phyloP scores from a whole-genome alignment of 257 asterid species.

The Solanum chiquidenum region DNA sequence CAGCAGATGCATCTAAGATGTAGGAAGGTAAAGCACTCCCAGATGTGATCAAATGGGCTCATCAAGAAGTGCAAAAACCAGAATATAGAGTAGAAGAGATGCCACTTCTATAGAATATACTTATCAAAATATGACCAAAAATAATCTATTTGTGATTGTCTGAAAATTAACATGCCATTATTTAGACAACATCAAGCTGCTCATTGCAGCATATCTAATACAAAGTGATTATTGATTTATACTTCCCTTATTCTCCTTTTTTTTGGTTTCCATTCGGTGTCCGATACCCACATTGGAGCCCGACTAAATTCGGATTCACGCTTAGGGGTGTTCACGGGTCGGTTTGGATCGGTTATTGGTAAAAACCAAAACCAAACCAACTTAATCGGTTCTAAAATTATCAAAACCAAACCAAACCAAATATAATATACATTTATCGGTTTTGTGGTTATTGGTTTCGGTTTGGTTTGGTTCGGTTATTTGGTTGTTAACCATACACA shows the following conservation, averaged over 20 bases:
- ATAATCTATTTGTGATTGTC: neutral
- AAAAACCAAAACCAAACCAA: no score
- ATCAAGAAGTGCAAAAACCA: neutral
- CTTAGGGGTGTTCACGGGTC: no score
- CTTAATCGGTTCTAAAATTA: no score
- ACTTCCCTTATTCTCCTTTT: neutral
- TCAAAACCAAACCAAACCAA: no score
- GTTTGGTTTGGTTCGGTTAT: no score
- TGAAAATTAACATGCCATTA: neutral
- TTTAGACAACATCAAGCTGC: neutral
- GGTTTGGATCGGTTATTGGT: no score
- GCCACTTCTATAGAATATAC: neutral
- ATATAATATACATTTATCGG: no score
- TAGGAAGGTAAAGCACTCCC: neutral
- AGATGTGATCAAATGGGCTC: neutral
- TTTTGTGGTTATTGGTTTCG: no score
- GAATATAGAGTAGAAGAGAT: neutral
- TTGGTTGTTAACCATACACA: no score
- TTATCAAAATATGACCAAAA: neutral
- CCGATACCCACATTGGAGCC: no score
- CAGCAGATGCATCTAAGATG: conserved; percentile 35
- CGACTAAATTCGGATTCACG: no score
- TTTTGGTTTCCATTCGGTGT: no score
- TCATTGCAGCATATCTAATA: neutral
- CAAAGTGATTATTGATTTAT: neutral